Conservation (phyloP, 2,329 filamentous ascomycete genomes). For the Verticillium nonalfalfae region DNA sequence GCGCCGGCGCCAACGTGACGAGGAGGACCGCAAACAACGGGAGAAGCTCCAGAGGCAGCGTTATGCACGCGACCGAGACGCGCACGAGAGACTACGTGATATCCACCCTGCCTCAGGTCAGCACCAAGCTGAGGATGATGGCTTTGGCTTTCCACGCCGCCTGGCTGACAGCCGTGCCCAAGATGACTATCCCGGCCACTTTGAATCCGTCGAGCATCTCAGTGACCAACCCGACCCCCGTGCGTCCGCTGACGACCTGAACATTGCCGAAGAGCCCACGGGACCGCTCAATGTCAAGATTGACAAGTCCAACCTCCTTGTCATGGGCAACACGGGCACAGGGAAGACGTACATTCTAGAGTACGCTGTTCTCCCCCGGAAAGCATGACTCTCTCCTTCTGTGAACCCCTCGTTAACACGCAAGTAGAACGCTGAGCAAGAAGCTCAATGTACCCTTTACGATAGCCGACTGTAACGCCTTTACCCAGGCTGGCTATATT, state of each 20-base stretch:
- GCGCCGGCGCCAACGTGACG: slow-evolving; percentile 71
- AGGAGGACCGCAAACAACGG: slow-evolving; percentile 46
- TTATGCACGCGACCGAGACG: slow-evolving; percentile 60
- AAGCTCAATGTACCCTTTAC: slow-evolving; percentile 93
- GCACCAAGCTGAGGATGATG: slow-evolving; percentile 14
- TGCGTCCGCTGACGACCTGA: slow-evolving; percentile 33
- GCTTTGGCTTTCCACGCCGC: slow-evolving; percentile 7
- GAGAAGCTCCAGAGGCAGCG: slow-evolving; percentile 67
- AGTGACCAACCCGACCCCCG: slow-evolving; percentile 22
- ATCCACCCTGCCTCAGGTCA: slow-evolving; percentile 75
- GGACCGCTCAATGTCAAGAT: slow-evolving; percentile 57
- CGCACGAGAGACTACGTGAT: slow-evolving; percentile 47
- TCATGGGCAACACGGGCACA: slow-evolving; percentile 88
- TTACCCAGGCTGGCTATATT: slow-evolving; percentile 96
- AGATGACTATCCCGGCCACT: slow-evolving; percentile 52
- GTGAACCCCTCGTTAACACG: slow-evolving; percentile 13
- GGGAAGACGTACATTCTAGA: slow-evolving; percentile 92
- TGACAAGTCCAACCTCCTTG: slow-evolving; percentile 90
- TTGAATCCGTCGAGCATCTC: slow-evolving; percentile 37
- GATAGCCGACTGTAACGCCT: slow-evolving; percentile 91
- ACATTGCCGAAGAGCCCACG: slow-evolving; percentile 39
- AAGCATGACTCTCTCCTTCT: too few species aligned
- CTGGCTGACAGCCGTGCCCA: slow-evolving; percentile 26
- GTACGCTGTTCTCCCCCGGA: slow-evolving; percentile 24
- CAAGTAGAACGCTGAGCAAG: slow-evolving; percentile 74